Base-by-base conservation (phyloP, 805 yeast genomes). In the Pichia paraexigua region DNA sequence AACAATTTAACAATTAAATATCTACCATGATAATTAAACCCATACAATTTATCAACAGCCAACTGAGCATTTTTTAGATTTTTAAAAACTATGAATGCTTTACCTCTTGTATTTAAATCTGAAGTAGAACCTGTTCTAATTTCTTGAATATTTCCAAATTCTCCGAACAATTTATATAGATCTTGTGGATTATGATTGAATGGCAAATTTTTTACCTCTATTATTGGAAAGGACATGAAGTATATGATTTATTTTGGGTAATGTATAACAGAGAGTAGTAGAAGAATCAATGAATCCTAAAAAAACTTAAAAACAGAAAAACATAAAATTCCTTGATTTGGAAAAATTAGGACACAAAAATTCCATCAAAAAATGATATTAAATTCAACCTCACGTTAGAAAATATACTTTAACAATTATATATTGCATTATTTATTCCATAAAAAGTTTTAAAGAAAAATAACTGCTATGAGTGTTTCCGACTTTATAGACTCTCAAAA, bases 131-230 rank as follows among this genome's bases (percentile, higher is more conserved):
- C 76, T 17, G 66, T 44, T 46, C 87, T 63, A 12, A 83, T 67
- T 63, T 83, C 85, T 53, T 75, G 69, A 25, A 82, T 72, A 43
- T 74, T 72, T 1, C 87, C 87, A 60, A 71, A 80, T 49, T 74
- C 72, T 6, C 79, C 78, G 56, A 80, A 76, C 8, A 81, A 65
- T 27, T 73, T 75, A 57, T 75, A 80, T 35, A 83, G 64, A 40
- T 78, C 76, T 4, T 66, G 69, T 0, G 75, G 56, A 5, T 76
- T 65, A 1, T 76, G 69, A 25, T 72, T 72, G 58, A 73, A 82
- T 2, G 87, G 82, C 8, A 82, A 69, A 59, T 82, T 82, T 61
- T 78, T 79, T 30, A 80, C 80, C 53, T 72, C 70, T 18, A 83
- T 46, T 18, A 68, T 63, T 4, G 72, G 72, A 30, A 66, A 68